phyloP scores from a whole-genome alignment of 2,329 filamentous ascomycete species.

The Akanthomyces muscarius region DNA sequence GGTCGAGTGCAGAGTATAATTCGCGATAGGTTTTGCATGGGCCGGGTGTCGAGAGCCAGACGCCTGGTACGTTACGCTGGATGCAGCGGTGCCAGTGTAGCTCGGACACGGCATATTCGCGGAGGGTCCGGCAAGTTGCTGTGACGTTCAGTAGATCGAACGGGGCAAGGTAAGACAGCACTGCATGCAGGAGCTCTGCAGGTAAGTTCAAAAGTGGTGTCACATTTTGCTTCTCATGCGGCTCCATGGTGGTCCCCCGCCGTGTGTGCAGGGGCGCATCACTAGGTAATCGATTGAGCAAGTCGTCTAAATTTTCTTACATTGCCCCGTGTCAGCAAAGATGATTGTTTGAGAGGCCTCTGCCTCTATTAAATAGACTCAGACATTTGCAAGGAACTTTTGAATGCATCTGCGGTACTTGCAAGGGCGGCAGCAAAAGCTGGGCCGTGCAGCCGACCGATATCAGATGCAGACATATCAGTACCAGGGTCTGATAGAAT shows the following conservation, averaged over 20 bases:
- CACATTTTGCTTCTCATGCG: constrained; percentile 6
- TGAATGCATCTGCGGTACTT: background rate
- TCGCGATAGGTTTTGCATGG: constrained; percentile 63
- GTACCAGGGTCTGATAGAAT: background rate
- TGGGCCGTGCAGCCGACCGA: background rate
- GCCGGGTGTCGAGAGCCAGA: constrained; percentile 48
- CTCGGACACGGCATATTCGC: constrained; percentile 59
- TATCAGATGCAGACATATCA: background rate
- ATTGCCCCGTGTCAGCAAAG: constrained; percentile 8
- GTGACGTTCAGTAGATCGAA: constrained; percentile 59
- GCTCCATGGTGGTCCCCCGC: constrained; percentile 7
- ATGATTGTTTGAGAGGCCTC: background rate
- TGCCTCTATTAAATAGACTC: background rate
- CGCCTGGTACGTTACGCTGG: constrained; percentile 60
- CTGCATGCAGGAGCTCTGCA: constrained; percentile 68
- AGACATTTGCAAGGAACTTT: background rate
- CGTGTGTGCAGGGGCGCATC: constrained; percentile 10
- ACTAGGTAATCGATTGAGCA: constrained; percentile 10
- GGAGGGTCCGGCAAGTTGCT: constrained; percentile 58
- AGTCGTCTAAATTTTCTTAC: constrained; percentile 13
- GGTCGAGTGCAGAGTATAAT: constrained; percentile 70
- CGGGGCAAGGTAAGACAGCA: constrained; percentile 63
- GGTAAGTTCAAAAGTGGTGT: constrained; percentile 56
- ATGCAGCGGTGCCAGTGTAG: constrained; percentile 68
- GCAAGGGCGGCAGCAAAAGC: background rate